Evolutionary conservation across 2,329 filamentous ascomycete species (phyloP).

Genomic region (Trichophyton verrucosum): DNA sequence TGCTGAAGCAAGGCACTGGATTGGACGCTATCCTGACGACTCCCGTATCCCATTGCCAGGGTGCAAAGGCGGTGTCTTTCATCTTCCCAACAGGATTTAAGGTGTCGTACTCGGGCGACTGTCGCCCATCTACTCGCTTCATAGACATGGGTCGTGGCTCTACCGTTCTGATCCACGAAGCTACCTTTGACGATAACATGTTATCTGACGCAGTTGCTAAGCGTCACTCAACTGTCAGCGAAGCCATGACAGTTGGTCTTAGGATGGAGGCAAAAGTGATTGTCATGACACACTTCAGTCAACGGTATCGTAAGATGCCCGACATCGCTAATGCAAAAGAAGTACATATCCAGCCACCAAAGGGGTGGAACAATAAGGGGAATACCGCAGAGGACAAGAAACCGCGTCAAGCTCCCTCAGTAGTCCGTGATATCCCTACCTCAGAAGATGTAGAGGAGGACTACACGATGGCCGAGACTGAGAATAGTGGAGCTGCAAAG

Average conservation of each 20-base stretch:
- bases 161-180: conserved; percentile 86
- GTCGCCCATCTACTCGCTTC: conserved; percentile 63
- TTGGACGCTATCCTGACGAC: conserved; percentile 56
- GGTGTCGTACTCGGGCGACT: conserved; percentile 88
- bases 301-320: conserved; percentile 66
- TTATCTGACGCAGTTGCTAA: conserved; percentile 66
- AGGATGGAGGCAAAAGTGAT: conserved; percentile 69
- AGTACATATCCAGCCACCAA: neutral
- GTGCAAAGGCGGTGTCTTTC: conserved; percentile 62
- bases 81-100: conserved; percentile 72
- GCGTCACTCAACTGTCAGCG: conserved; percentile 77
- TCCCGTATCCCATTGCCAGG: conserved; percentile 64
- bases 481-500: neutral
- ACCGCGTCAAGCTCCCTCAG: neutral
- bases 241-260: conserved; percentile 66
- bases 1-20: conserved; percentile 43
- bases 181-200: conserved; percentile 86
- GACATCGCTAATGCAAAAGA: conserved; percentile 4
- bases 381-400: neutral
- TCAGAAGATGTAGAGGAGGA: conserved; percentile 2
- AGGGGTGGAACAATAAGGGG: neutral
- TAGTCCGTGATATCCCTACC: conserved; percentile 12
- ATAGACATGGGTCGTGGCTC: conserved; percentile 57
- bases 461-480: neutral
- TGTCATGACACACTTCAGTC: conserved; percentile 86